Conservation (phyloP, 164 flowering plant genomes). For the Houttuynia cordata region DNA sequence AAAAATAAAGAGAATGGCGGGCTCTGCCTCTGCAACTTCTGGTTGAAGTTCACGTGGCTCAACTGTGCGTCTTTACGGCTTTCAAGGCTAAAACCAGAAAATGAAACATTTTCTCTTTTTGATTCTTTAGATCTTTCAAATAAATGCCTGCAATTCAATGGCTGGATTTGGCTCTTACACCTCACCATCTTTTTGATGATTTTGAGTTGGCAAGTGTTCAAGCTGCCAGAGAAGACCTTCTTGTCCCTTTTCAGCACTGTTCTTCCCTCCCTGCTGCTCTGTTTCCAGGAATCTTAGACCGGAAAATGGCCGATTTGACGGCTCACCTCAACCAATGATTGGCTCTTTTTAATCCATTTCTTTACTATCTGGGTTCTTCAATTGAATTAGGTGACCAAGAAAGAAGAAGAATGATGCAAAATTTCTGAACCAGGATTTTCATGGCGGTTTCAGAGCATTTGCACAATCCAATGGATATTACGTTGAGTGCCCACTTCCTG, state of each 20-base stretch:
- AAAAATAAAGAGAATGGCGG: neutral
- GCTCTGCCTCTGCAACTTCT: neutral
- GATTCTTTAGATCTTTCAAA: neutral
- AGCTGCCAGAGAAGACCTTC: neutral
- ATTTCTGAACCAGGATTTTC: neutral
- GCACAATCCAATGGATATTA: neutral
- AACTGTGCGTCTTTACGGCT: neutral
- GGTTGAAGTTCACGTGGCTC: neutral
- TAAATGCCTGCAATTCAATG: neutral
- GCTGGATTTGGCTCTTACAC: neutral
- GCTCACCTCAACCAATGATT: neutral
- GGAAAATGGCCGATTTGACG: neutral
- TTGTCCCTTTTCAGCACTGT: neutral
- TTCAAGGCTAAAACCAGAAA: neutral
- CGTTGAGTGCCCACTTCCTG: neutral
- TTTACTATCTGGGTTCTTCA: no score
- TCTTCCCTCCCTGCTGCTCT: neutral
- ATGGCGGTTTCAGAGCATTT: slow-evolving; percentile 6
- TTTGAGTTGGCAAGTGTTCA: neutral
- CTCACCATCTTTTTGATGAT: neutral
- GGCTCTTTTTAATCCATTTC: neutral
- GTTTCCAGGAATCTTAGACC: neutral
- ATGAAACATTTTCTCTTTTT: neutral
- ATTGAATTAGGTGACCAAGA: neutral
- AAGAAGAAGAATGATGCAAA: neutral